Evolutionary conservation across 352 stramenopile species (phyloP), one percentile per base, ranked within the genome.

Genomic region (Pythium dissotocum): DNA sequence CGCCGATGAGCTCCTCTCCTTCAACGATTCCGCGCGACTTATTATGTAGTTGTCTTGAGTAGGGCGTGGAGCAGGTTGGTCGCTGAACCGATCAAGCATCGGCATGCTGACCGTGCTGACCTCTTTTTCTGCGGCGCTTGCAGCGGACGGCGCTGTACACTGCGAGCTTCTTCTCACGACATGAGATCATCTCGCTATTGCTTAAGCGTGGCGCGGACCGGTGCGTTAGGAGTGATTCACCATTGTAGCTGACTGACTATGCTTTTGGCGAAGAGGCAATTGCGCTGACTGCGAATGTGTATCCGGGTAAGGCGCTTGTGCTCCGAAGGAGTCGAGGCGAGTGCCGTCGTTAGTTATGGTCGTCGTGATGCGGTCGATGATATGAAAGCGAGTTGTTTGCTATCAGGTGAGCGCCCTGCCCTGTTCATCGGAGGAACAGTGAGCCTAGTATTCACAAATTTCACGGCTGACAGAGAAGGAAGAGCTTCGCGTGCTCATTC

Each of bases 371-470:
- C 69, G 14, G 71, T 90, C 32, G 79, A 84, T 55, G 68, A 75
- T 61, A 93, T 91, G 85, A 91, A 91, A 69, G 78, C 88, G 40
- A 75, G 71, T 44, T 76, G 78, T 52, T 68, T 88, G 18, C 75
- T 93, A 18, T 62, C 73, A 77, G 82, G 85, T 93, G 54, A 24
- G 70, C 64, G 3, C 62, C 12, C 35, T 40, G 8, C 7, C 12
- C 8, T 40, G 7, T 40, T 9, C 35, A 14, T 40, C 8, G 35
- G 12, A 9, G 35, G 35, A 1, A 40, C 12, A 14, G 12, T 44
- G 13, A 18, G 9, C 16, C 16, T 52, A 18, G 30, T 24, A 28
- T 51, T 51, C 7, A 24, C 16, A 32, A 35, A 7, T 5, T 26
- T 53, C 14, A 53, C 33, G 49, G 52, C 18, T 13, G 28, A 28